Percentiles rank a stretch among this genome's conserved stretches.
These are phyloP conservation scores for Pseudohalonectria lignicola DNA, from an alignment of 2,329 filamentous ascomycete species.

Conservation along the genomic window DNA sequence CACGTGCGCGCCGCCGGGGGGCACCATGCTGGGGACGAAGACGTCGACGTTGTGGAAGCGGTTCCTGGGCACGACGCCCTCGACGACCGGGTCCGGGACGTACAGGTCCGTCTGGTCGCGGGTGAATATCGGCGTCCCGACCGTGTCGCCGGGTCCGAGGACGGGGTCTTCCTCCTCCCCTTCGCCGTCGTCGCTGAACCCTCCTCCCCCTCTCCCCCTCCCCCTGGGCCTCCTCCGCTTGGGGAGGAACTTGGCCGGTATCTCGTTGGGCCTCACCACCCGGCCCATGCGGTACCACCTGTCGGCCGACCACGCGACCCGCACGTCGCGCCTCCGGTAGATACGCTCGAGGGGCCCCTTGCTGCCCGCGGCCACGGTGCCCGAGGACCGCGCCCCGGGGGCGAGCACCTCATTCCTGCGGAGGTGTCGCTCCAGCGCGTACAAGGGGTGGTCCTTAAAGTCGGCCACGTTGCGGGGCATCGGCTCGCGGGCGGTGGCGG, in stretches of 20 bases:
- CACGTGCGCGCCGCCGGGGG: constrained; percentile 68
- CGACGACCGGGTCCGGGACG: constrained; percentile 61
- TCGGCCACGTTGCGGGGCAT: constrained; percentile 82
- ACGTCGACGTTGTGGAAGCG: constrained; percentile 90
- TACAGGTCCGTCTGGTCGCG: constrained; percentile 62
- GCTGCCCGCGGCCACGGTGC: constrained; percentile 60
- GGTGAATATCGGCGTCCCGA: constrained; percentile 46
- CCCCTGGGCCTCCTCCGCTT: constrained; percentile 27
- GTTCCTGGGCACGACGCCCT: constrained; percentile 76
- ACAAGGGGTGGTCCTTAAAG: constrained; percentile 77
- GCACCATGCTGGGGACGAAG: constrained; percentile 87
- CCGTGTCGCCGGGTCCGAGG: constrained; percentile 25
- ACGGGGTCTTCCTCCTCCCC: constrained; percentile 32
- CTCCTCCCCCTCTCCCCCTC: constrained; percentile 16
- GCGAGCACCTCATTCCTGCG: constrained; percentile 73
- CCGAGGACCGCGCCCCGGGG: constrained; percentile 57
- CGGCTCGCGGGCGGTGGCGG: constrained; percentile 61
- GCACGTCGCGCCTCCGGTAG: constrained; percentile 73
- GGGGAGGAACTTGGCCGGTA: constrained; percentile 66
- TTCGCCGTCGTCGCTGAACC: constrained; percentile 23
- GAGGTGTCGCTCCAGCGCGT: constrained; percentile 77
- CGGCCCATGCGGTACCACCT: constrained; percentile 87
- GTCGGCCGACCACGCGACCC: constrained; percentile 65
- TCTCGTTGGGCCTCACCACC: constrained; percentile 66
- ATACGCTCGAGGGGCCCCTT: constrained; percentile 57